Conservation (phyloP, 495 filamentous ascomycete genomes). For the Viridothelium virens region DNA sequence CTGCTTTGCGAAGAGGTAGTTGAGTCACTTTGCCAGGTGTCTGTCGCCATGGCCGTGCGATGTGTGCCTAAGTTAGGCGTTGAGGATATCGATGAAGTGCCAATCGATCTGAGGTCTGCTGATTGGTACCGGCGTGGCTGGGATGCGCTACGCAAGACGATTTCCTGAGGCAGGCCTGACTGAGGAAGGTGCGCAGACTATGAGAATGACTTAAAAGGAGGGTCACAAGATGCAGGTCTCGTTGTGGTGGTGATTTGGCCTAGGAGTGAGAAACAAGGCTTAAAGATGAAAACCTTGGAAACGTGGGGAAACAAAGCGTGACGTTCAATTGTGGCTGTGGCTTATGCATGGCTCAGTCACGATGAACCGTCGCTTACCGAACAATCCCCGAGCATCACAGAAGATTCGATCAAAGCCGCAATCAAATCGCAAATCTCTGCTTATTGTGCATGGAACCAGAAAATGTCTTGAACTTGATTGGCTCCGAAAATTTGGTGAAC, state of each 20-base stretch:
- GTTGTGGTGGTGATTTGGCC: neutral
- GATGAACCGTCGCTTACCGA: neutral
- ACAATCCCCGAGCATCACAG: neutral
- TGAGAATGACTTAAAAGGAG: neutral
- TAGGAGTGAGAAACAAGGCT: neutral
- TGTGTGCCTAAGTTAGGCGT: neutral
- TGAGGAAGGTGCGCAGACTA: neutral
- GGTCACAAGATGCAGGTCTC: neutral
- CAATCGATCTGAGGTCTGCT: neutral
- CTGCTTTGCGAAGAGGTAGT: conserved; percentile 23
- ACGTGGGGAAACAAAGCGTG: neutral
- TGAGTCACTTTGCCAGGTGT: conserved; percentile 27
- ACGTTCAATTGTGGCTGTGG: neutral
- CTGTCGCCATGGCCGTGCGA: neutral
- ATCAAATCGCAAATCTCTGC: no score
- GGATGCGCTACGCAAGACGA: neutral
- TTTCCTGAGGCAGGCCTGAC: no score
- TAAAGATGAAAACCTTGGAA: neutral
- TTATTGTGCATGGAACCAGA: no score
- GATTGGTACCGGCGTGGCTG: neutral
- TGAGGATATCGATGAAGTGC: neutral
- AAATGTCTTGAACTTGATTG: neutral
- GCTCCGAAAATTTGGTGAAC: neutral
- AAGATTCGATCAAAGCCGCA: no score
- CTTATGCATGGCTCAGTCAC: neutral